Evolutionary conservation across 768 basidiomycete species (phyloP).

Genomic region (Porpolomopsis calyptriformis): DNA sequence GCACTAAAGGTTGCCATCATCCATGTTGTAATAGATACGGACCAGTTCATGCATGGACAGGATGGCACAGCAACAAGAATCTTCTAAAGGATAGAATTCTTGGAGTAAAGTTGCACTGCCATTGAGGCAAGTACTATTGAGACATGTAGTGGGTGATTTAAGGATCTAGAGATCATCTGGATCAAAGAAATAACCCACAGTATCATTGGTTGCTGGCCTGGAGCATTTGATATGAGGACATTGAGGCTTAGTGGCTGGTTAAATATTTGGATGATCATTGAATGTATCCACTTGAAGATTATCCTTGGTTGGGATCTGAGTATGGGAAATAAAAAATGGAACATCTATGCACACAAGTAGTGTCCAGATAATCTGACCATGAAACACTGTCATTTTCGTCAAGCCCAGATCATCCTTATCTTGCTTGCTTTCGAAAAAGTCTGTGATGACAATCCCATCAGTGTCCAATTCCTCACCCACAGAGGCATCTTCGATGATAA

Average conservation of each 20-base stretch:
- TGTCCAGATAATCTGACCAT: background rate
- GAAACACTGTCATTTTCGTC: background rate
- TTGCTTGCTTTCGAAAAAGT: background rate
- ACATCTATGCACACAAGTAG: background rate
- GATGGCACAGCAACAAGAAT: constrained; percentile 6
- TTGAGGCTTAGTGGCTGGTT: background rate
- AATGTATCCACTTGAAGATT: background rate
- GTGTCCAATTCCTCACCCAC: background rate
- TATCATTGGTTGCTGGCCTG: background rate
- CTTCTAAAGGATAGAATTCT: background rate
- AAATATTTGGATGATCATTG: background rate
- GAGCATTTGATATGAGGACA: background rate
- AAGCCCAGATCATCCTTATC: background rate
- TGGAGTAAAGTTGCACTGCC: constrained; percentile 14
- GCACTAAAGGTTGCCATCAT: constrained; percentile 16
- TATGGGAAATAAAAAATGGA: background rate
- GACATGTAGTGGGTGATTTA: background rate
- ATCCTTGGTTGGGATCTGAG: background rate
- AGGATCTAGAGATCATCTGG: background rate
- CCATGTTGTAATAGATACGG: constrained; percentile 8
- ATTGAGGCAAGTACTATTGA: constrained; percentile 20
- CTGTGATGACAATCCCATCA: background rate
- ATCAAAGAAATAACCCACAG: background rate
- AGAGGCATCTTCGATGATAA: background rate
- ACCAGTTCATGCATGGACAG: constrained; percentile 15